Evolutionary conservation across 2,329 filamentous ascomycete species (phyloP).

Genomic region (Talaromyces sp.): DNA sequence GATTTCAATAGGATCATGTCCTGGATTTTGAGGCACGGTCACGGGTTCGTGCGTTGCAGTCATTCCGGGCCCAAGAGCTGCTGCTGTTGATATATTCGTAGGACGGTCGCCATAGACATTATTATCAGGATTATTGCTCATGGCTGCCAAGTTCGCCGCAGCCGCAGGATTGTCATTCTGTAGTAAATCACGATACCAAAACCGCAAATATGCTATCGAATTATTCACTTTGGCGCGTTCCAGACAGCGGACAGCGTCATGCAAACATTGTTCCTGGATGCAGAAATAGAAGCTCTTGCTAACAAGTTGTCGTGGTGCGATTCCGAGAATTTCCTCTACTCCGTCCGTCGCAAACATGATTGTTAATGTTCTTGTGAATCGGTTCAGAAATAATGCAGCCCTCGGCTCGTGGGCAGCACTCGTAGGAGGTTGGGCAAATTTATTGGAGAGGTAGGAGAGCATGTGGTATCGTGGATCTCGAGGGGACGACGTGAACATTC

Average conservation of each 20-base stretch:
- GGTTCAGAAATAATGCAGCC: slow-evolving; percentile 79
- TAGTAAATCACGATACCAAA: slow-evolving; percentile 75
- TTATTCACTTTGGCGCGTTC: slow-evolving; percentile 87
- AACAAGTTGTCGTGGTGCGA: slow-evolving; percentile 65
- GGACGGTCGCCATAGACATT: background rate
- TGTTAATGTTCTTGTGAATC: slow-evolving; percentile 76
- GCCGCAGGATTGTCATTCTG: slow-evolving; percentile 34
- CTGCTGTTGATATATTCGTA: background rate
- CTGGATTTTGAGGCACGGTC: slow-evolving; percentile 25
- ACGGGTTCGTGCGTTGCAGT: background rate
- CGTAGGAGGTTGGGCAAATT: slow-evolving; percentile 57
- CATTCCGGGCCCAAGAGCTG: background rate
- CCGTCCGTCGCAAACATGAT: slow-evolving; percentile 85
- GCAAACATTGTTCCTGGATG: slow-evolving; percentile 72
- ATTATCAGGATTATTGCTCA: background rate
- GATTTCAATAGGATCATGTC: slow-evolving; percentile 48
- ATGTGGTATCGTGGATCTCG: slow-evolving; percentile 85
- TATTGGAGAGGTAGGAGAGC: slow-evolving; percentile 78
- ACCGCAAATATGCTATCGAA: slow-evolving; percentile 84
- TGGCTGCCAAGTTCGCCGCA: too few species aligned
- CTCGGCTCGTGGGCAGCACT: slow-evolving; percentile 70
- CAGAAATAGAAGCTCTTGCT: slow-evolving; percentile 84
- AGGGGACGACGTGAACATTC: slow-evolving; percentile 76
- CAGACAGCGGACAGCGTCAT: slow-evolving; percentile 72
- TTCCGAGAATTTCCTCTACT: slow-evolving; percentile 69